These are phyloP conservation scores for Durusdinium trenchii DNA, from an alignment of 73 alveolate genomes.

Conservation along the genomic window DNA sequence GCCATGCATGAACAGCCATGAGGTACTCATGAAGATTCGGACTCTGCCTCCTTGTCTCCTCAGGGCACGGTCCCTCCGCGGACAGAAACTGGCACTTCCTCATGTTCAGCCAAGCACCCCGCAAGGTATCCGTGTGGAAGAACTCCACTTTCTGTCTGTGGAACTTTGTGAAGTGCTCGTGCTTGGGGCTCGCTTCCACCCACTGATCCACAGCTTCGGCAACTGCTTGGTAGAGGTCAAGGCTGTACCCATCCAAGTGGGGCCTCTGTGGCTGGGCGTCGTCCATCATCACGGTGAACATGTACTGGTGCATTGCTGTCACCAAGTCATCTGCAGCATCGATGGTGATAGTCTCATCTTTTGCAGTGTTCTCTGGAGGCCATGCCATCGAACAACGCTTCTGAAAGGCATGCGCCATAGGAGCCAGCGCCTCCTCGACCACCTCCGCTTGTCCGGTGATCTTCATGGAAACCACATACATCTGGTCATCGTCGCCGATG, in stretches of 20 bases:
- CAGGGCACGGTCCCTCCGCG: neutral
- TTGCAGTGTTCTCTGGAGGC: neutral
- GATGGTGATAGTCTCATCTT: neutral
- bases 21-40: neutral
- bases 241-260: neutral
- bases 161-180: neutral
- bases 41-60: neutral
- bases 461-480: neutral
- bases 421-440: neutral
- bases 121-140: neutral
- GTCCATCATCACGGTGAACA: neutral
- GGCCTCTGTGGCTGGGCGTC: neutral
- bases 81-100: neutral
- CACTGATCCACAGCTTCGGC: neutral
- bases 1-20: neutral
- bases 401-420: neutral
- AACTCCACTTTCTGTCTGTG: neutral
- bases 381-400: neutral
- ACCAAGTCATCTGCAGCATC: neutral
- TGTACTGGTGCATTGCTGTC: neutral
- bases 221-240: neutral
- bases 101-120: neutral
- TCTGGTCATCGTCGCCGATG: neutral
- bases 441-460: neutral
- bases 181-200: neutral